Evolutionary conservation across 371 early-diverging fungal species (phyloP).

Genomic region (Apophysomyces elegans): DNA sequence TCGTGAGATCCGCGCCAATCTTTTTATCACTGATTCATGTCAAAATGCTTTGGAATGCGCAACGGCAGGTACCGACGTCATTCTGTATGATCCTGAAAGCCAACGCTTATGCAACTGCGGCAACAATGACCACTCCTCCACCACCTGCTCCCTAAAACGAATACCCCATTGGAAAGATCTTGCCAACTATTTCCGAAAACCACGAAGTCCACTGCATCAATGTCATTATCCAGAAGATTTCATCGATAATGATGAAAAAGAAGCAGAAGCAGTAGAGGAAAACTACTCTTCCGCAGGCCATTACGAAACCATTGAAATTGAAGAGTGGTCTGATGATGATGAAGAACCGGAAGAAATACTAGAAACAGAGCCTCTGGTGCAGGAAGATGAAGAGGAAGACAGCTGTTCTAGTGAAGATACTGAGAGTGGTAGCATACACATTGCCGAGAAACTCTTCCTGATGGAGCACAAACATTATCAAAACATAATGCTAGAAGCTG

Average conservation of each 20-base stretch:
- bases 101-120: slow-evolving; percentile 5
- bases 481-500: too few relatives aligned
- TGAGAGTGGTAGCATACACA: background rate
- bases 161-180: slow-evolving; percentile 54
- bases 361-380: background rate
- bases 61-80: slow-evolving; percentile 41
- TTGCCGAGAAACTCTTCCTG: too few relatives aligned
- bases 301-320: slow-evolving; percentile 36
- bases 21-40: slow-evolving; percentile 54
- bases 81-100: slow-evolving; percentile 40
- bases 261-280: background rate
- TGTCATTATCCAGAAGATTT: slow-evolving; percentile 37
- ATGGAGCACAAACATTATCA: too few relatives aligned
- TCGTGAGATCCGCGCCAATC: slow-evolving; percentile 55
- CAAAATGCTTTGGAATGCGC: slow-evolving; percentile 53
- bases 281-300: slow-evolving; percentile 1
- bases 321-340: slow-evolving; percentile 21
- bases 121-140: too few relatives aligned
- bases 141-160: slow-evolving; percentile 19
- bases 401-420: slow-evolving; percentile 23
- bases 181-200: slow-evolving; percentile 52
- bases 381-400: slow-evolving; percentile 21
- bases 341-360: background rate
- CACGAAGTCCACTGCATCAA: slow-evolving; percentile 48
- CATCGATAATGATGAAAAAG: slow-evolving; percentile 12